Base-by-base conservation (phyloP, 768 basidiomycete genomes). In the Mycena maculata region DNA sequence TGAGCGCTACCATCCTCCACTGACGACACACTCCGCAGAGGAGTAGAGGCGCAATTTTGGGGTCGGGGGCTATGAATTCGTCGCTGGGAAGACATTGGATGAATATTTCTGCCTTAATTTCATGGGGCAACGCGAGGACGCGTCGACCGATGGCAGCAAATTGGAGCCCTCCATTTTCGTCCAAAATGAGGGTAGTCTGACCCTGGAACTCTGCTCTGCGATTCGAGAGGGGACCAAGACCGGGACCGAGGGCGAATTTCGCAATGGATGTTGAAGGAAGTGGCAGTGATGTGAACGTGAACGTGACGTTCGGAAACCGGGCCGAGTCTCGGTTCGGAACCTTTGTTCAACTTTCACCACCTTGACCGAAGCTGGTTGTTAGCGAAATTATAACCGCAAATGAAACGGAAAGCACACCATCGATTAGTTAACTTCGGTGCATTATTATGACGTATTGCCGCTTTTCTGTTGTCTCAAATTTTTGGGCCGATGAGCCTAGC, bases 11-110 rank as follows among this genome's bases (percentile, higher is more conserved):
- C 1, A 54, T 39, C 30, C 70, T 65, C 69, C 69, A 73, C 15
- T 39, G 25, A 25, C 55, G 64, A 39, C 61, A 57, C 22, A 73
- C 30, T 28, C 56, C 42, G 33, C 72, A 65, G 22, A 73, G 70
- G 9, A 71, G 38, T 10, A 73, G 59, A 5, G 72, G 70, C 5
- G 72, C 64, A 12, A 31, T 48, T 13, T 9, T 20, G 36, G 44
- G 15, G 10, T 60, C 30, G 16, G 70, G 69, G 20, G 33, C n/a
- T 12, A 69, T 39, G 55, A 67, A 69, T 23, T 61, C 58, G 30
- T 42, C 52, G n/a, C 11, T 25, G 11, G 70, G 70, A 1, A 73
- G 50, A 30, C 70, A 69, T 2, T 63, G 58, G 0, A 57, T 6
- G 50, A 73, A 73, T 28, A 73, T 71, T 18, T 66, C 63, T 31